Evolutionary conservation across 2,329 filamentous ascomycete species (phyloP), one percentile per base, ranked within the genome.

Genomic region (Chrysoporthe austroafricana): DNA sequence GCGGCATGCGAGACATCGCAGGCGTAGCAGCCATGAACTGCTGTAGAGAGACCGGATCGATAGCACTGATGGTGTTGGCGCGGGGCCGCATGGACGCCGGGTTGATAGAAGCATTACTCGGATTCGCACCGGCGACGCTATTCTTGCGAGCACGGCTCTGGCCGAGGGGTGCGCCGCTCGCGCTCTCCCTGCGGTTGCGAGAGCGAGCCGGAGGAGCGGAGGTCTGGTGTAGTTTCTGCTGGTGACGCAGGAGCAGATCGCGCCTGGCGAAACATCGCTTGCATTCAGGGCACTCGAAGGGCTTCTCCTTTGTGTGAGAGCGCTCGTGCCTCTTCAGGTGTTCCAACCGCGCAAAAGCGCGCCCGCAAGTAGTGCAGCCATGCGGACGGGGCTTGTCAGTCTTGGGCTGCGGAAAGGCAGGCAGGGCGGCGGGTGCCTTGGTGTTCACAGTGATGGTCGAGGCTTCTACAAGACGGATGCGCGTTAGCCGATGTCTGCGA

Each of bases 271-370:
- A 99, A 81, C 96, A 98, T 80, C 96, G 85, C 48, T 93, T 87
- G 80, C 96, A 99, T 79, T 98, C 93, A 39, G 93, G 93, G 75
- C 96, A 99, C 80, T 97, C 94, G 74, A 99, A 99, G 0, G 96
- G 96, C 84, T 99, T 99, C 82, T 99, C 94, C 79, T 99, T 97
- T 57, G 94, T 97, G 78, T 97, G 94, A n/a, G 94, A 97, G 70
- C 96, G 89, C 81, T 98, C 96, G 80, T 99, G 96, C 70, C 96
- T 91, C 83, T 99, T 99, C 73, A 99, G 83, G 79, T 99, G 96
- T 81, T 99, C 96, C 74, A 99, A 83, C 70, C 96, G 90, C 68
- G 96, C 96, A 79, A 99, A 99, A 43, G 93, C 97, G 72, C 96
- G 90, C 75, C 90, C 88, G 79, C 96, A 99, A 60, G 94, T 98